Conservation (phyloP, 2,329 filamentous ascomycete species). For the Hymenoscyphus repandus region DNA sequence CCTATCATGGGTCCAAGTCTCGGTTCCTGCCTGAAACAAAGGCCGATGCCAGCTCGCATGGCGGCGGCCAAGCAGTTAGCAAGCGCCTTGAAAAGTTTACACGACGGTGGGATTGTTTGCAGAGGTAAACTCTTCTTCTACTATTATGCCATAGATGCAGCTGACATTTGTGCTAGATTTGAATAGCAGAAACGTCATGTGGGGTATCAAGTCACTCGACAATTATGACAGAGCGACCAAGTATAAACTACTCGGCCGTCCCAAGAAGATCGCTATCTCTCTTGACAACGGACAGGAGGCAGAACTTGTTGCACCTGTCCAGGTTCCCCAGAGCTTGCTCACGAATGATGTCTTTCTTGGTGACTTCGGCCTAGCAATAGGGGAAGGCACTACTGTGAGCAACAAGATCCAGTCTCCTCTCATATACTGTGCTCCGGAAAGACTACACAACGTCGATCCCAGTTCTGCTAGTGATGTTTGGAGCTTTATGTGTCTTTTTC, state of each 20-base stretch:
- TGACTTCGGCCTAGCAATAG: conserved; percentile 15
- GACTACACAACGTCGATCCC: conserved; percentile 9
- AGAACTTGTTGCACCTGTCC: conserved; percentile 11
- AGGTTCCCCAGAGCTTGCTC: conserved; percentile 2
- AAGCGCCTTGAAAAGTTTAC: conserved; percentile 10
- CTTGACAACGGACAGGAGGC: background rate
- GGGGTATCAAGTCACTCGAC: no score
- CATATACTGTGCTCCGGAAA: conserved; percentile 13
- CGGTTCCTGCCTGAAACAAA: background rate
- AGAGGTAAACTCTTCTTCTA: conserved; percentile 1
- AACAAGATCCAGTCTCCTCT: conserved; percentile 6
- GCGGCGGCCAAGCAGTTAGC: conserved; percentile 13
- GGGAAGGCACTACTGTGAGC: conserved; percentile 9
- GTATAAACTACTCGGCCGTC: conserved; percentile 11
- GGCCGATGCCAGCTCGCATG: conserved; percentile 5
- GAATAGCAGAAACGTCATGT: no score
- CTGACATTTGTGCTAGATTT: no score
- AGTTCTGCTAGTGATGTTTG: conserved; percentile 17
- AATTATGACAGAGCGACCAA: background rate
- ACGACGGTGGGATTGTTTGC: conserved; percentile 13
- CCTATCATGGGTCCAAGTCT: conserved; percentile 11
- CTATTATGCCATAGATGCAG: no score
- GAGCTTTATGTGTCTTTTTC: conserved; percentile 17
- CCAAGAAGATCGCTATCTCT: conserved; percentile 3
- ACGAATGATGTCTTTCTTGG: conserved; percentile 6